phyloP scores from a whole-genome alignment of 1,284 basidiomycete species.

The Tausonia pullulans region DNA sequence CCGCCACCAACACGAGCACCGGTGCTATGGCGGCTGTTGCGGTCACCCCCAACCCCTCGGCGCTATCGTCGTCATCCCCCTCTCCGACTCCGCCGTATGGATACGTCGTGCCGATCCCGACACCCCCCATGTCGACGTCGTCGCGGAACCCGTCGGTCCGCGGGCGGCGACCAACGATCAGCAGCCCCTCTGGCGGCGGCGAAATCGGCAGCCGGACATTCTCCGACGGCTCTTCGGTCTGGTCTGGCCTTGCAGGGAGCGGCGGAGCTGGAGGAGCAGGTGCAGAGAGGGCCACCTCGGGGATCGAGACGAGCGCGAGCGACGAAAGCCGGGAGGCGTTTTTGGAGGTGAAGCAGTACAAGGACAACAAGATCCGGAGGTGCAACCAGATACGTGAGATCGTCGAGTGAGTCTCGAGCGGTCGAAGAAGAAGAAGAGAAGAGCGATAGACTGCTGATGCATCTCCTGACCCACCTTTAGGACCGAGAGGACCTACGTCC shows the following conservation, averaged over 20 bases:
- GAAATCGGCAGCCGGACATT: neutral
- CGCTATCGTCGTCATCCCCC: neutral
- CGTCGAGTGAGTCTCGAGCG: conserved; percentile 50
- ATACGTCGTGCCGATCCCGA: neutral
- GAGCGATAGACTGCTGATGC: neutral
- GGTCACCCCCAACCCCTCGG: neutral
- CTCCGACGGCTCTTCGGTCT: neutral
- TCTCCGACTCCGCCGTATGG: neutral
- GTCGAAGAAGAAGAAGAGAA: too few species aligned
- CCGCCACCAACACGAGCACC: neutral
- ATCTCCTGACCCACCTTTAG: conserved; percentile 36
- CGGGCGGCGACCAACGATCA: neutral
- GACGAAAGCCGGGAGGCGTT: conserved; percentile 18
- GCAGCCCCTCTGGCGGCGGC: neutral
- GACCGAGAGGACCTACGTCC: conserved; percentile 92
- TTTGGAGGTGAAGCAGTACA: conserved; percentile 64
- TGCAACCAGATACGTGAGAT: conserved; percentile 72
- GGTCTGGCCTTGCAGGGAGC: too few species aligned
- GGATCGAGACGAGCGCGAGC: neutral
- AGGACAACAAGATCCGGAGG: conserved; percentile 73
- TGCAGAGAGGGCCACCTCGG: conserved; percentile 10
- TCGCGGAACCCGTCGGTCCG: neutral
- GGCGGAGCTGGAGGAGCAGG: neutral
- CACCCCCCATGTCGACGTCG: neutral
- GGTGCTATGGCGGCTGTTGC: neutral